These are phyloP conservation scores for Penicillium decumbens DNA, from an alignment of 2,329 filamentous ascomycete genomes.

Conservation along the genomic window DNA sequence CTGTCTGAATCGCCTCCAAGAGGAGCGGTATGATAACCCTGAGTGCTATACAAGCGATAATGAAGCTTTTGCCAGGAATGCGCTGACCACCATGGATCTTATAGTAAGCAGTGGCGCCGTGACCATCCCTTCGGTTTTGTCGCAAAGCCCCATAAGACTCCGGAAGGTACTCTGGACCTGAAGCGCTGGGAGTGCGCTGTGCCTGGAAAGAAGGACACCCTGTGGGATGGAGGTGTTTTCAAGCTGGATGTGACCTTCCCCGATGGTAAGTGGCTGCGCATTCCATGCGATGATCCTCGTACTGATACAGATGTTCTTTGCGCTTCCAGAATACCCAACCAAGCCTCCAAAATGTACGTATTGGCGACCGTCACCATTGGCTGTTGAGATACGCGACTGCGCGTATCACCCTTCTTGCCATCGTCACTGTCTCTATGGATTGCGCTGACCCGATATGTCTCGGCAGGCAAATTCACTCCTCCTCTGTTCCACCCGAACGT, in stretches of 20 bases:
- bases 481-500: slow-evolving; percentile 98
- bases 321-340: slow-evolving; percentile 78
- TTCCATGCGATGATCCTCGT: slow-evolving; percentile 8
- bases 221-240: slow-evolving; percentile 97
- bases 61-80: not conserved
- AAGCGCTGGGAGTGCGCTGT: slow-evolving; percentile 97
- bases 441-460: slow-evolving; percentile 1
- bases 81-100: slow-evolving; percentile 14
- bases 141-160: slow-evolving; percentile 76
- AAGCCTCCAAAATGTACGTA: slow-evolving; percentile 95
- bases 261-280: slow-evolving; percentile 61
- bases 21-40: slow-evolving; percentile 64
- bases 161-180: slow-evolving; percentile 77
- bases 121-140: slow-evolving; percentile 98
- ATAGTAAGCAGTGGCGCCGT: slow-evolving; percentile 89
- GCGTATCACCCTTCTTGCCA: not conserved
- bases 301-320: slow-evolving; percentile 12
- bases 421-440: not conserved
- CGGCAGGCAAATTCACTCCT: slow-evolving; percentile 84
- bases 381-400: not conserved
- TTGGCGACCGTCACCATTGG: not conserved
- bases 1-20: slow-evolving; percentile 79
- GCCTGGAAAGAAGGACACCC: slow-evolving; percentile 91
- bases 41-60: not conserved
- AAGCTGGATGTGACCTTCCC: slow-evolving; percentile 91